Evolutionary conservation across 768 basidiomycete species (phyloP).

Genomic region (Termitomyces sp.): DNA sequence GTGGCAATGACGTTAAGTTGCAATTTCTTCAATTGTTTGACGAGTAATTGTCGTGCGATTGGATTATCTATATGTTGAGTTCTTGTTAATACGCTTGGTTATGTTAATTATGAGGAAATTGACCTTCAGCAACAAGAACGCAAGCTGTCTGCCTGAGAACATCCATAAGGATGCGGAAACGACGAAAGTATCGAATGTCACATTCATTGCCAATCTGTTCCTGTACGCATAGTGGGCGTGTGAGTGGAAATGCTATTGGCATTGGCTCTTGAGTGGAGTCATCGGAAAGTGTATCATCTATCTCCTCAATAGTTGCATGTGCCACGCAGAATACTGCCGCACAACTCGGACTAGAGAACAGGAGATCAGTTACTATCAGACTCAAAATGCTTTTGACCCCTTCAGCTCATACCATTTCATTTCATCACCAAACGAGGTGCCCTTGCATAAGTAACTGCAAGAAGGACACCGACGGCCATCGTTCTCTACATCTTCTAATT

Average conservation of each 20-base stretch:
- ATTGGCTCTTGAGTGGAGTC: background rate
- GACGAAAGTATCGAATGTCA: conserved; percentile 1
- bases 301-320: too few species aligned
- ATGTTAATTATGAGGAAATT: too few species aligned
- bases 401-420: too few species aligned
- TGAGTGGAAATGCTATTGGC: too few species aligned
- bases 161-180: conserved; percentile 1
- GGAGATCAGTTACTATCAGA: too few species aligned
- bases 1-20: conserved; percentile 60
- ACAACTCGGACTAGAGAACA: too few species aligned
- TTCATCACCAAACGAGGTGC: too few species aligned
- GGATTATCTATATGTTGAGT: conserved; percentile 51
- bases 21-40: conserved; percentile 63
- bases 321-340: too few species aligned
- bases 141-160: background rate
- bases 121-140: conserved; percentile 3
- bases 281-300: too few species aligned
- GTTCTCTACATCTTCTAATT: background rate
- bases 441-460: background rate
- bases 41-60: too few species aligned
- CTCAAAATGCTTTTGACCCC: too few species aligned
- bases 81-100: background rate
- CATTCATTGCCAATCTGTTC: background rate
- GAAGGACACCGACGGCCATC: too few species aligned
- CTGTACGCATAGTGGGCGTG: background rate